Evolutionary conservation across 2,329 filamentous ascomycete genomes (phyloP).

Genomic region (Coniochaeta ligniaria): DNA sequence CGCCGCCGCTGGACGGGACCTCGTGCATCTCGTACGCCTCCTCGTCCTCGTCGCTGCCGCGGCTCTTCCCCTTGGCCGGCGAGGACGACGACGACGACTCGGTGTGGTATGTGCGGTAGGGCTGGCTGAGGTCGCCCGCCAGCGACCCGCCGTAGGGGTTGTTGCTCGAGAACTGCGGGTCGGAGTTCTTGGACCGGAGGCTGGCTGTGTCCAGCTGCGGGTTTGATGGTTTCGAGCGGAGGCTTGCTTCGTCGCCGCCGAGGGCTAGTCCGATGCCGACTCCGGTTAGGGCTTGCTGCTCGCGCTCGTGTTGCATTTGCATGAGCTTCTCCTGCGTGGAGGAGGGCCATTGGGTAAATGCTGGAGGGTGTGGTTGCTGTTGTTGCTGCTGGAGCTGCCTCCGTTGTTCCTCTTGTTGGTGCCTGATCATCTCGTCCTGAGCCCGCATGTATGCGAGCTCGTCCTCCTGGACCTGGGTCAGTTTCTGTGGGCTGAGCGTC

Average conservation of each 20-base stretch:
- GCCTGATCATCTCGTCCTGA: background rate
- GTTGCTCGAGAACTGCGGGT: slow-evolving; percentile 6
- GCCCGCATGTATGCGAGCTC: slow-evolving; percentile 8
- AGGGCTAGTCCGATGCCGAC: slow-evolving; percentile 35
- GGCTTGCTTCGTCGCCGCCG: slow-evolving; percentile 27
- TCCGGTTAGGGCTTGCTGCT: slow-evolving; percentile 16
- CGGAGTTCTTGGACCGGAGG: slow-evolving; percentile 18
- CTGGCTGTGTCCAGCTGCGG: slow-evolving; percentile 17
- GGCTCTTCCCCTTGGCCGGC: slow-evolving; percentile 34
- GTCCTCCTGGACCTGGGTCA: slow-evolving; percentile 14
- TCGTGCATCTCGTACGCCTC: slow-evolving; percentile 43
- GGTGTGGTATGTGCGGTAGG: slow-evolving; percentile 10
- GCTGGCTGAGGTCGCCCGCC: background rate
- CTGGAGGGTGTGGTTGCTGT: slow-evolving; percentile 9
- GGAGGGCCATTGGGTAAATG: slow-evolving; percentile 16
- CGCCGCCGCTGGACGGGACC: slow-evolving; percentile 18
- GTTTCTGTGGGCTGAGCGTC: slow-evolving; percentile 14
- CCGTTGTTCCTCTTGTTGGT: slow-evolving; percentile 6
- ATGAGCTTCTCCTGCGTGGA: slow-evolving; percentile 16
- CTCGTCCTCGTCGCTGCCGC: slow-evolving; percentile 21
- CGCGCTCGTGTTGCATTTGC: slow-evolving; percentile 15
- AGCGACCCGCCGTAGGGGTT: slow-evolving; percentile 1
- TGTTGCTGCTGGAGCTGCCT: background rate
- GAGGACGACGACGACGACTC: slow-evolving; percentile 2
- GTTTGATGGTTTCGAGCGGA: slow-evolving; percentile 20